phyloP scores from a whole-genome alignment of 441 rosid species.

The Adansonia grandidieri region DNA sequence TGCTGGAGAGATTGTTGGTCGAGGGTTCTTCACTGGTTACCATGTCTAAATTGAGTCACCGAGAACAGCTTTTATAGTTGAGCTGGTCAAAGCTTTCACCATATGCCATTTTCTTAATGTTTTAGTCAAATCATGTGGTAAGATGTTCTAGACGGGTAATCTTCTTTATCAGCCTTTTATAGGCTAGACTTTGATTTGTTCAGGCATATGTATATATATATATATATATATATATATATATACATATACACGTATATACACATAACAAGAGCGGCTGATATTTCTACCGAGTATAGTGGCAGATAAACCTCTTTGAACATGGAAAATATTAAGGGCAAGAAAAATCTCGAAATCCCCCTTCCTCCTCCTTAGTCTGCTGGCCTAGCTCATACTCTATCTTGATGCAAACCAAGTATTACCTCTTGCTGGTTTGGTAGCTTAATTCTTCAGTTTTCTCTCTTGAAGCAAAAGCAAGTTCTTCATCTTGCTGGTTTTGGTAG shows the following conservation, averaged over 20 bases:
- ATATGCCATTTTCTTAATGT: not conserved
- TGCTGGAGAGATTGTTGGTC: slow-evolving; percentile 48
- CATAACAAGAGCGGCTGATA: not conserved
- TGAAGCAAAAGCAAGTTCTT: not conserved
- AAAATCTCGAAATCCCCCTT: not conserved
- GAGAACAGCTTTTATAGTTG: slow-evolving; percentile 10
- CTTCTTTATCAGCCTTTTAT: not conserved
- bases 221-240: no score
- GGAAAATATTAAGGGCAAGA: not conserved
- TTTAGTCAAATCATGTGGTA: slow-evolving; percentile 14
- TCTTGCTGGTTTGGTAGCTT: not conserved
- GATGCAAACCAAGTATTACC: not conserved
- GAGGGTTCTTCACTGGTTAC: slow-evolving; percentile 48
- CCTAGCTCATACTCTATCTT: not conserved
- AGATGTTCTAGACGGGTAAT: not conserved
- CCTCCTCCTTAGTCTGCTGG: not conserved
- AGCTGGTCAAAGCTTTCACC: slow-evolving; percentile 8
- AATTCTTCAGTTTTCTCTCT: not conserved
- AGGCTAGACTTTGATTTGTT: not conserved
- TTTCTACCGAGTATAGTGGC: not conserved
- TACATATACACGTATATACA: no score
- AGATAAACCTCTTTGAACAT: not conserved
- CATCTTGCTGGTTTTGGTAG: not conserved
- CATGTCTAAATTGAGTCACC: slow-evolving; percentile 29
- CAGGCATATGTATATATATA: no score